Evolutionary conservation across 108 stramenopile genomes (phyloP).

Genomic region (Parmales sp.): DNA sequence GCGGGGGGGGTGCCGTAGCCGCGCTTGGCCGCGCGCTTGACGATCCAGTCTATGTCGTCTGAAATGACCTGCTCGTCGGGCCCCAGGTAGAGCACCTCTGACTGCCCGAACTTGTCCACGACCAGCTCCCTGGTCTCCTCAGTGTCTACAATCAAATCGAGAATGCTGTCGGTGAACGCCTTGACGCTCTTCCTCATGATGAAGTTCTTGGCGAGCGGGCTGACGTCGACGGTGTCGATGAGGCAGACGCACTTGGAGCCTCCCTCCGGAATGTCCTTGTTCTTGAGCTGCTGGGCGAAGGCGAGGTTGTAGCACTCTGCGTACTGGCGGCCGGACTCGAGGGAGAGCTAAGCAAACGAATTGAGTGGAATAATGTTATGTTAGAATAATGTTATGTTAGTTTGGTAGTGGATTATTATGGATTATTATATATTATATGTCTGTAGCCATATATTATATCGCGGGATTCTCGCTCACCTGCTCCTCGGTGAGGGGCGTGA

Average conservation of each 20-base stretch:
- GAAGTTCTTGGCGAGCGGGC: conserved; percentile 44
- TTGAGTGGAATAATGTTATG: too few species aligned
- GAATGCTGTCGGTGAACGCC: conserved; percentile 85
- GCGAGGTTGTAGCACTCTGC: conserved; percentile 91
- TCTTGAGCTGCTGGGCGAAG: conserved; percentile 90
- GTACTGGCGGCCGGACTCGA: conserved; percentile 85
- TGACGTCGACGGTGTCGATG: conserved; percentile 68
- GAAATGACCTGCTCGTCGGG: conserved; percentile 97
- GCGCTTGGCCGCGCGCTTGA: conserved; percentile 71
- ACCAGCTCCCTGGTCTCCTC: conserved; percentile 66
- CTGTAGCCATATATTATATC: too few species aligned
- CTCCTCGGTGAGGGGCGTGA: conserved; percentile 78
- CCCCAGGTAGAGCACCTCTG: conserved; percentile 90
- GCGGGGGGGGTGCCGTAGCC: conserved; percentile 82
- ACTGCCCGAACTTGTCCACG: conserved; percentile 78
- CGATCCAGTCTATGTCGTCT: conserved; percentile 91
- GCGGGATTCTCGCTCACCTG: too few species aligned
- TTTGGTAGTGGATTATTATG: too few species aligned
- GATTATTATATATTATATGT: too few species aligned
- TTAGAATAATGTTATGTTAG: too few species aligned
- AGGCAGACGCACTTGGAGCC: conserved; percentile 89
- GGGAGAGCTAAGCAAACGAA: too few species aligned
- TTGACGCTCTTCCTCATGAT: conserved; percentile 90
- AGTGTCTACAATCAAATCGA: conserved; percentile 85
- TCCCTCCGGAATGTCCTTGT: conserved; percentile 97